These are phyloP conservation scores for Xylariaceae sp. DNA, from an alignment of 2,329 filamentous ascomycete genomes.

Conservation along the genomic window DNA sequence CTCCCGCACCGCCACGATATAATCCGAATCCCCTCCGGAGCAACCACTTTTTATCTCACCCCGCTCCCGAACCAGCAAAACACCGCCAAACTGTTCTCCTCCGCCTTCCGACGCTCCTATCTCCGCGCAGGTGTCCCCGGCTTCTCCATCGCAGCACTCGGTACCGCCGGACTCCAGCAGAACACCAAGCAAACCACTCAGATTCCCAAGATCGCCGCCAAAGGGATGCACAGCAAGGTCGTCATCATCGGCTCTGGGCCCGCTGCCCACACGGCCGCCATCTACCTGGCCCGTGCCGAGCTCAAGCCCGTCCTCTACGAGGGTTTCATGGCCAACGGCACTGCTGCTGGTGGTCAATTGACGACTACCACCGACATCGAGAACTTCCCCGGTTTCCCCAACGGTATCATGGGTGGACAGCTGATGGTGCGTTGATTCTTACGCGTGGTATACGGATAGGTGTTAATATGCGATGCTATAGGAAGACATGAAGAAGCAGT, in stretches of 20 bases:
- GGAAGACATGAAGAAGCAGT: slow-evolving; percentile 90
- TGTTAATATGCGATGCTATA: slow-evolving; percentile 24
- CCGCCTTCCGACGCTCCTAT: slow-evolving; percentile 63
- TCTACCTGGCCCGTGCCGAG: slow-evolving; percentile 93
- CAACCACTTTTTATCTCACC: not conserved
- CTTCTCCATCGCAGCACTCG: slow-evolving; percentile 66
- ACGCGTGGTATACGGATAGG: not conserved
- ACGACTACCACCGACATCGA: slow-evolving; percentile 98
- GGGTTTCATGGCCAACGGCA: slow-evolving; percentile 95
- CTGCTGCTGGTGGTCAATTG: slow-evolving; percentile 90
- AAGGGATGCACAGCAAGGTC: slow-evolving; percentile 87
- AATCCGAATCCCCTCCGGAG: not conserved
- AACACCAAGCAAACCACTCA: slow-evolving; percentile 33
- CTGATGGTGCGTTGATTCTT: slow-evolving; percentile 62
- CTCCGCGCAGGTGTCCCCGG: slow-evolving; percentile 69
- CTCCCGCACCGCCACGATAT: not conserved
- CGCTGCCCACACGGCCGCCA: slow-evolving; percentile 92
- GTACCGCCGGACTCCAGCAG: slow-evolving; percentile 57
- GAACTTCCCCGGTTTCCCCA: slow-evolving; percentile 94
- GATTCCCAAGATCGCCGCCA: slow-evolving; percentile 38
- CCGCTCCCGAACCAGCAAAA: slow-evolving; percentile 4
- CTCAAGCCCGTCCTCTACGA: slow-evolving; percentile 94
- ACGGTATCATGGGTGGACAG: slow-evolving; percentile 77
- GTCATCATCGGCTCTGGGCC: slow-evolving; percentile 94
- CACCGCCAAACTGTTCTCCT: slow-evolving; percentile 89